Conservation (phyloP, 768 basidiomycete species). For the Mrakia frigida region DNA sequence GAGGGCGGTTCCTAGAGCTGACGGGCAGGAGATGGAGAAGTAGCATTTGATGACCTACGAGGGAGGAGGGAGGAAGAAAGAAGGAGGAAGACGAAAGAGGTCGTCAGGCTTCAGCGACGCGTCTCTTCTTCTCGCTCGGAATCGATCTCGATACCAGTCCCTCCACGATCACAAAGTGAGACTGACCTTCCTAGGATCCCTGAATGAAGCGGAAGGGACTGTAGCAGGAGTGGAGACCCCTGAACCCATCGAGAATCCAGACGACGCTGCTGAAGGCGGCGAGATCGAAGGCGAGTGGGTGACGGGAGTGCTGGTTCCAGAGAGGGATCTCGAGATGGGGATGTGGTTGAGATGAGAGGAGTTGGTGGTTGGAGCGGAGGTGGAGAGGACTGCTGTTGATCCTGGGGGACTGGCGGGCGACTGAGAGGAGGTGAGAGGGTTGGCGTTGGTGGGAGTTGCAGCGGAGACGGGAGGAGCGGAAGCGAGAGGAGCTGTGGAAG, state of each 20-base stretch:
- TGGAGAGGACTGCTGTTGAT: constrained; percentile 13
- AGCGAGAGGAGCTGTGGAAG: not conserved
- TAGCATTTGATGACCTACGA: constrained; percentile 62
- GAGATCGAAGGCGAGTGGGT: not conserved
- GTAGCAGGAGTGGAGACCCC: not conserved
- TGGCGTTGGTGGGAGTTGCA: constrained; percentile 9
- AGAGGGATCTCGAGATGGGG: constrained; percentile 33
- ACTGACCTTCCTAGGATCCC: constrained; percentile 6
- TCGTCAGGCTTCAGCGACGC: not conserved
- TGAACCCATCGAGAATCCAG: not conserved
- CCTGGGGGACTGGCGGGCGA: not conserved
- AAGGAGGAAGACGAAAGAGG: not conserved
- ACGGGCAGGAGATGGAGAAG: constrained; percentile 77
- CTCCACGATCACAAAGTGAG: too few species aligned
- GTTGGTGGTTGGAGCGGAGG: constrained; percentile 10
- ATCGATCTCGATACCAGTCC: too few species aligned
- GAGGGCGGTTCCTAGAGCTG: constrained; percentile 70
- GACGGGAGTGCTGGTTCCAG: constrained; percentile 28
- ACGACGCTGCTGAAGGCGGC: not conserved
- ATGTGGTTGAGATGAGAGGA: constrained; percentile 8
- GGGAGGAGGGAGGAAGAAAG: not conserved
- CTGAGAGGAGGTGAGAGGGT: constrained; percentile 7
- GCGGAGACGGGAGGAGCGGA: constrained; percentile 24
- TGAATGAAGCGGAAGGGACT: not conserved
- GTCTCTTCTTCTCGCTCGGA: not conserved